phyloP scores from a whole-genome alignment of 345 rosid species.

The Citrus glauca region DNA sequence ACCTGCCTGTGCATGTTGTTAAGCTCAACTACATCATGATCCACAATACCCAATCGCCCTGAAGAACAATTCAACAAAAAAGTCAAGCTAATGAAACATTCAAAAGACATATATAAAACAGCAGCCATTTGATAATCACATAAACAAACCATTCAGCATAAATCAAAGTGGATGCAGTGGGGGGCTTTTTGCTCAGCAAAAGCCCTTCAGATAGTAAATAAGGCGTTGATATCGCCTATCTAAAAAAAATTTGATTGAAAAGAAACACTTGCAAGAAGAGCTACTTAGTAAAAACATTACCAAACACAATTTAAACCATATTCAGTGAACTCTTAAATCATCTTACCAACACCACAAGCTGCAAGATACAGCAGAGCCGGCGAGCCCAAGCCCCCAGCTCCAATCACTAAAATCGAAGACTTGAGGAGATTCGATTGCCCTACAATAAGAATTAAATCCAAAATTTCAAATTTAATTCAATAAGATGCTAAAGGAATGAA shows the following conservation, averaged over 20 bases:
- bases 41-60: conserved; percentile 91
- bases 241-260: too few species aligned
- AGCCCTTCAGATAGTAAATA: not conserved
- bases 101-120: not conserved
- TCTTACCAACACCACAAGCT: conserved; percentile 84
- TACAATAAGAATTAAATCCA: conserved; percentile 15
- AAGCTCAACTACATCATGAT: conserved; percentile 93
- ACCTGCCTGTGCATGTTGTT: conserved; percentile 99
- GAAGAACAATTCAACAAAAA: conserved; percentile 10
- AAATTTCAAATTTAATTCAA: not conserved
- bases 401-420: conserved; percentile 77
- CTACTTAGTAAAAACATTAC: not conserved
- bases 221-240: not conserved
- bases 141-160: not conserved
- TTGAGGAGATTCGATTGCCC: conserved; percentile 79
- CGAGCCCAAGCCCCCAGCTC: conserved; percentile 97
- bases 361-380: conserved; percentile 89
- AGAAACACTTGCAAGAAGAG: not conserved
- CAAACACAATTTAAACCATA: not conserved
- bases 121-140: not conserved
- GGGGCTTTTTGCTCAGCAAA: not conserved
- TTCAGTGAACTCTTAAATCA: not conserved
- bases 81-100: not conserved
- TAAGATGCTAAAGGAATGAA: not conserved
- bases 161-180: not conserved